phyloP scores from a whole-genome alignment of 805 yeast species.

The Myxozyma mucilagina region DNA sequence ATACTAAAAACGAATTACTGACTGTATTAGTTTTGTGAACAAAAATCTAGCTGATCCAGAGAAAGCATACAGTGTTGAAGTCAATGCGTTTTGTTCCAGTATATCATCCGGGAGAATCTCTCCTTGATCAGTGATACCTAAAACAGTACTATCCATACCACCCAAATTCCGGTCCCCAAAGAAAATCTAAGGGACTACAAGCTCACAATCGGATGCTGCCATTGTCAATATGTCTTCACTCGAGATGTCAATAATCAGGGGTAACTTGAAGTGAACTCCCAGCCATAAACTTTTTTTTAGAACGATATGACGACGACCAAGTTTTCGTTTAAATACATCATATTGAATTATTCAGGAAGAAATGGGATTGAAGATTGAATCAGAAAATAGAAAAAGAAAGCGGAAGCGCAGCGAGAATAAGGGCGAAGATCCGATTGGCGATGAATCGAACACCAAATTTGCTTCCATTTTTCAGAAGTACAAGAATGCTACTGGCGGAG shows the following conservation, averaged over 20 bases:
- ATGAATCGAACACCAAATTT: slow-evolving; percentile 45
- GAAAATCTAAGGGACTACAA: background rate
- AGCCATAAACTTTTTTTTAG: background rate
- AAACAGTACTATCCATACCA: background rate
- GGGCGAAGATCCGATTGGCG: background rate
- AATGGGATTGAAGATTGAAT: background rate
- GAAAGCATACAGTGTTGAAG: slow-evolving; percentile 19
- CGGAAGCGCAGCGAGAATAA: background rate
- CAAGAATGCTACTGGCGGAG: slow-evolving; percentile 34
- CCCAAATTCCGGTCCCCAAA: background rate
- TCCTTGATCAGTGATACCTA: background rate
- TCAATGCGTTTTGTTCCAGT: slow-evolving; percentile 18
- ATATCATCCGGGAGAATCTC: slow-evolving; percentile 2
- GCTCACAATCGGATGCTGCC: background rate
- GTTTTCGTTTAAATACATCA: background rate
- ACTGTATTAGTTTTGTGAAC: background rate
- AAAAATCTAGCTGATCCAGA: background rate
- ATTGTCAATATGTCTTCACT: background rate
- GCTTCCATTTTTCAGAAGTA: slow-evolving; percentile 56
- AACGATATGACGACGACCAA: background rate
- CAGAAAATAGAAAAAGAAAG: background rate
- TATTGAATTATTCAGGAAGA: background rate
- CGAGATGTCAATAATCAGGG: slow-evolving; percentile 1
- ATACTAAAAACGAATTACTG: slow-evolving; percentile 24
- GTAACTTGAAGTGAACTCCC: slow-evolving; percentile 8